Base-by-base conservation (phyloP, 805 yeast species). In the Candida easanensis region DNA sequence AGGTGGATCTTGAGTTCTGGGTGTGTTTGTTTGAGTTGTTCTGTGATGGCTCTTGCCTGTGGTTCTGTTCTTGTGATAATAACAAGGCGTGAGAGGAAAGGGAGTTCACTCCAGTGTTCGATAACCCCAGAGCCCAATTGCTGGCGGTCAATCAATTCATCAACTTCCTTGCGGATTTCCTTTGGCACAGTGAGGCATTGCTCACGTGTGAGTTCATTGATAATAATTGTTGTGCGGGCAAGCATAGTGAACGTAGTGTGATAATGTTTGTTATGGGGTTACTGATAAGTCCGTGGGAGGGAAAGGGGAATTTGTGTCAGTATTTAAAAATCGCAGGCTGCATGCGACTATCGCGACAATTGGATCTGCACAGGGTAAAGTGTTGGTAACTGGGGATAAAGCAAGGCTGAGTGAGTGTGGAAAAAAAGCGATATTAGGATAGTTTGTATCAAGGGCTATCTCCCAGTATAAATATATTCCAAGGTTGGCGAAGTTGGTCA, bases 41-140 rank as follows among this genome's bases (percentile, higher is more conserved):
- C 35, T 45, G 42, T 59, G 3, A 66, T 53, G 7, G 49, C 25
- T 4, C 17, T 5, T 0, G 73, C 60, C 3, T 54, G 42, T 5
- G 33, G 41, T 33, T 60, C 64, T 30, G 57, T 52, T 30, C 54
- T 55, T n/a, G 68, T 46, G 4, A 66, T 63, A 14, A 69, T 63
- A 52, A 62, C 74, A 49, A 61, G 62, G 51, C 81, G 74, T 56
- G 64, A 69, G 44, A 60, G 63, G 56, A 54, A 77, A 23, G 56
- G 61, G 49, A 60, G 63, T 49, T 63, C 76, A 17, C 70, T 72
- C 56, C 62, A 69, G 36, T 65, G 63, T 28, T 56, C 49, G 15
- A 57, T 42, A 5, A 48, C 21, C 4, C 38, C 20, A 10, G 30
- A 13, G 3, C 32, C 39, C 7, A 22, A 21, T 13, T 16, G 14